Base-by-base conservation (phyloP, 164 flowering plant species). In the Aristolochia fimbriata region DNA sequence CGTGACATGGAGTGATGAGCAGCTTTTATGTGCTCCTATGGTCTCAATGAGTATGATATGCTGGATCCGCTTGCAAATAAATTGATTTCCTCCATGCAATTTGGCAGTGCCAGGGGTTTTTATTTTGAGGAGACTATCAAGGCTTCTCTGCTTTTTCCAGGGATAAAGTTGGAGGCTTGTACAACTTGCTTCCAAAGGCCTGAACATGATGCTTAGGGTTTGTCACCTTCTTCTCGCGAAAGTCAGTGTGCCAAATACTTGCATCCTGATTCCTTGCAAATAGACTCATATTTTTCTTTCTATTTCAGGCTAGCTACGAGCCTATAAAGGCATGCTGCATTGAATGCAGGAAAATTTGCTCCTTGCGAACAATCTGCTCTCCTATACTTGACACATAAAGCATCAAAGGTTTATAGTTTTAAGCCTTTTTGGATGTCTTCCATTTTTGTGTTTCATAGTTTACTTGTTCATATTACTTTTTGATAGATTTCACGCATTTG, bases 121-220 rank as follows among this genome's bases (percentile, higher is more conserved):
- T 27, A 20, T 57, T 64, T 64, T 70, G 65, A 62, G 76, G 75
- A 73, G 57, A 77, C 46, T 78, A 77, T 81, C 81, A 80, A 81
- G 79, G 76, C 77, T 76, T 78, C 81, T 78, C 74, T 78, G 79
- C 73, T 71, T 84, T 80, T 86, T 81, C 83, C 90, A 77, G 85
- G 86, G 74, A 73, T 71, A 66, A 68, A 72, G 77, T 71, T 66
- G 72, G 86, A 64, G 77, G 81, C 84, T 68, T 71, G 71, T 68
- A 55, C 70, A 57, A 58, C 71, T 79, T 71, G 74, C 80, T 79
- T 78, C 78, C 76, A 68, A 70, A 78, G 72, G 73, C 71, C 74
- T 61, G 77, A 67, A 63, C 75, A 67, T 80, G 83, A 67, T 80
- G 66, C 70, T 69, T 37, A 70, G 77, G 77, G 64, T 68, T 72